Evolutionary conservation across 257 asterid genomes (phyloP), one percentile per base, ranked within the genome.

Genomic region (Verbascum thapsus): DNA sequence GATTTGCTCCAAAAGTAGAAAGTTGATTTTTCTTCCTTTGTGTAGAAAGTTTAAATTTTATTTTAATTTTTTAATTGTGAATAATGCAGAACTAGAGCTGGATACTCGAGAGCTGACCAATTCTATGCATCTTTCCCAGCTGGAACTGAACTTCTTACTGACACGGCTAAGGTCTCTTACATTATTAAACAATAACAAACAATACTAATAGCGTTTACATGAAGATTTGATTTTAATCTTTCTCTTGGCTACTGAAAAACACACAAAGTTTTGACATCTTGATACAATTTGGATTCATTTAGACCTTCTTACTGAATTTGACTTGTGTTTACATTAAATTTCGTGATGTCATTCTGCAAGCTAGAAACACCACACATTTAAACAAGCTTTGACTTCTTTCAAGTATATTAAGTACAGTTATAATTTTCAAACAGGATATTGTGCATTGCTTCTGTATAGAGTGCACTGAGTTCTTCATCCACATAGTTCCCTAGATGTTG

Each of bases 41-140:
- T 6, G n/a, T 62, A 19, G 8, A 26, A 45, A 40, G 37, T 57
- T 48, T 42, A 19, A 45, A 53, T 35, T 47, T 20, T 44, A 10
- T 19, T 45, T 35, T 71, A 18, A 44, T 38, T 10, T 37, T 30
- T 56, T 54, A 32, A 34, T 47, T 69, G 4, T 72, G 76, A 64
- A 59, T 69, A 6, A 58, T 66, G 73, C 80, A 92, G 99, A 66
- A 92, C 95, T 16, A 84, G 97, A 72, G 99, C 96, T 44, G 99
- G 97, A 68, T 77, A 79, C 81, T 83, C 97, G 1, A 82, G 96
- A 79, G 96, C 79, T 68, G 99, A 92, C 72, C 97, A 92, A 62
- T 89, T 85, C 64, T 92, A 92, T 76, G 97, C 96, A 23, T 87
- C 99, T 53, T 90, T 85, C 72, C 95, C 99, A 16, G 94, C 96